Evolutionary conservation across 129 eudicot genomes (phyloP), one percentile per base, ranked within the genome.

Genomic region (Rutidosis leptorrhynchoides): DNA sequence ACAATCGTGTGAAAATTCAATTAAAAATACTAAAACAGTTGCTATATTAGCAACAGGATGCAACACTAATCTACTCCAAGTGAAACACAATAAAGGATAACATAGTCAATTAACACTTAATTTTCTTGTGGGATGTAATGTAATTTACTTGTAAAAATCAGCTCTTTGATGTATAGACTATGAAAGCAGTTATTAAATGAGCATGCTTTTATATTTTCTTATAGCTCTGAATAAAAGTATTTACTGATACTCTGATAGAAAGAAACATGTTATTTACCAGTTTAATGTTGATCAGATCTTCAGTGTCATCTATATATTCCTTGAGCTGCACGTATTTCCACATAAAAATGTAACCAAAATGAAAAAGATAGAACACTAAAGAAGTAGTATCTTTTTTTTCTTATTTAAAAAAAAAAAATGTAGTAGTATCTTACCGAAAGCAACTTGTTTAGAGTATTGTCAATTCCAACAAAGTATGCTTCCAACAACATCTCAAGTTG

Each of bases 401-500:
- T n/a, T n/a, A n/a, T n/a, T 37, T 33, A 56, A 43, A 37, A 24
- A 66, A 62, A n/a, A n/a, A n/a, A n/a, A n/a, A n/a, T n/a, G n/a
- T n/a, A n/a, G 14, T 12, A 66, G 19, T 21, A 11, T 57, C 96
- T 81, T 83, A 94, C 99, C 70, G 97, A 89, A 67, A 80, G 84
- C 87, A 89, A 74, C 63, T 89, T 89, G 87, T 85, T 94, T 52
- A 84, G 85, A 61, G 97, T 86, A 58, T 84, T 87, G 73, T 94
- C 99, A 55, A 78, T 77, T 69, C 86, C 88, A 40, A 94, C 95
- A 61, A 86, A 94, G 73, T 94, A 94, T 15, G 99, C 99, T 76
- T 94, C 99, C 27, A 94, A 93, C 83, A 94, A 81, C 99, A 94
- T 94, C 78, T 94, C 99, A 70, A 94, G 99, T 71, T 94, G 95